Conservation (phyloP, 116 monocot genomes). For the Dioscorea cayenensis region DNA sequence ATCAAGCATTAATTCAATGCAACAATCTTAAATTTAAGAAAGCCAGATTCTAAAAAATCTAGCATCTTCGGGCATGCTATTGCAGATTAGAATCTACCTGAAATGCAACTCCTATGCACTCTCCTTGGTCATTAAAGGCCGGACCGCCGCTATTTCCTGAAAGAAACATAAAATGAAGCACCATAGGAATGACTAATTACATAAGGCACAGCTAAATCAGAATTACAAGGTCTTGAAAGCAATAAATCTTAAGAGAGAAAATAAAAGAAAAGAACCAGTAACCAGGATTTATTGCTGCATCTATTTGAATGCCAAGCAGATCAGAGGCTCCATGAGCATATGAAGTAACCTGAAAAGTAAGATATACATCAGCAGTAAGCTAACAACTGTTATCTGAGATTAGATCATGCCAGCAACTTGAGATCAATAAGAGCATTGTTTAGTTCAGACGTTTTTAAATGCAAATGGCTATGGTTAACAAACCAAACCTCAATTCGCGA, state of each 20-base stretch:
- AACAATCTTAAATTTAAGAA: neutral
- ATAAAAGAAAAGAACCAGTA: conserved; percentile 6
- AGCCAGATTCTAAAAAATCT: neutral
- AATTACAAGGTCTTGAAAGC: too few relatives aligned
- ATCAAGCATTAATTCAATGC: neutral
- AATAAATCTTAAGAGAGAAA: neutral
- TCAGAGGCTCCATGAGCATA: conserved; percentile 96
- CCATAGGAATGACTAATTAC: neutral
- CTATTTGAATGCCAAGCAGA: conserved; percentile 97
- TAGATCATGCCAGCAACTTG: neutral
- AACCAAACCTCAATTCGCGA: conserved; percentile 87
- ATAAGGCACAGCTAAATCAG: too few relatives aligned
- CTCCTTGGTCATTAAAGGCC: conserved; percentile 96
- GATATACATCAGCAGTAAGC: neutral
- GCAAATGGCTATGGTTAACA: neutral
- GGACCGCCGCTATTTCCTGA: conserved; percentile 99
- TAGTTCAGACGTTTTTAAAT: neutral
- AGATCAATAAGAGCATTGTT: neutral
- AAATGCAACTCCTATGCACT: conserved; percentile 99
- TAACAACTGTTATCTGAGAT: neutral
- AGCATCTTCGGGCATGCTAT: neutral
- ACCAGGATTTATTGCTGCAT: conserved; percentile 99
- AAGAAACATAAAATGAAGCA: neutral
- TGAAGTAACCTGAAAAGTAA: conserved; percentile 72
- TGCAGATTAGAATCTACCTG: conserved; percentile 64